Evolutionary conservation across 306 rosid genomes (phyloP).

Genomic region (Cajanus cajan): DNA sequence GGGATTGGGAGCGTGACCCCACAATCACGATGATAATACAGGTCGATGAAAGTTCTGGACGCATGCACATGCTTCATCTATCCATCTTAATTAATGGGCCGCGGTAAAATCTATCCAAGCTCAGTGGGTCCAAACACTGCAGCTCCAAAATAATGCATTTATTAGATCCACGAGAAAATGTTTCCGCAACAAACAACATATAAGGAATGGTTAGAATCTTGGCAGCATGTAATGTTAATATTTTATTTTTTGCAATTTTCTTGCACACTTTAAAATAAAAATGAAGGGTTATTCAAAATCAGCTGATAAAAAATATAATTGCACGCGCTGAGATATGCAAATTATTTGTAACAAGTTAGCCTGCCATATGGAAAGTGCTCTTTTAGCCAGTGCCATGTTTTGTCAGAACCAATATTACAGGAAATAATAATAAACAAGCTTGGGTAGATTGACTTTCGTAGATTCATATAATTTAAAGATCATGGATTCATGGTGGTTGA

Average conservation of each 20-base stretch:
- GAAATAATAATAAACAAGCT: background rate
- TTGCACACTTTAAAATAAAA: background rate
- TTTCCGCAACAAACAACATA: constrained; percentile 36
- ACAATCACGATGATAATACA: background rate
- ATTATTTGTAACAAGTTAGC: background rate
- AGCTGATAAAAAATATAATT: background rate
- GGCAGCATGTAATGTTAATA: background rate
- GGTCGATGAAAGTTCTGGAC: constrained; percentile 3
- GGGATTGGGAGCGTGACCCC: constrained; percentile 2
- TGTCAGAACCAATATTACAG: background rate
- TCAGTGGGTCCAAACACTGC: constrained; percentile 26
- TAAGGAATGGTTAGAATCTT: background rate
- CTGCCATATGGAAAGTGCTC: background rate
- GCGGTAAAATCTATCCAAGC: background rate
- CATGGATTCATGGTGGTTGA: constrained; percentile 34
- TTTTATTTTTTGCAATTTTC: background rate
- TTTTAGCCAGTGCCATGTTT: background rate
- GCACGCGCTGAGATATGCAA: background rate
- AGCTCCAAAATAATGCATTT: constrained; percentile 12
- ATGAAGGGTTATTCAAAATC: background rate
- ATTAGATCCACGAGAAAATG: constrained; percentile 35
- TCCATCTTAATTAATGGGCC: constrained; percentile 29
- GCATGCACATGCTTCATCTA: constrained; percentile 13
- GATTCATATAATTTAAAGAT: constrained; percentile 24
- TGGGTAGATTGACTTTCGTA: constrained; percentile 1